Conservation (phyloP, 2,329 filamentous ascomycete species). For the Zymoseptoria ardabiliae region DNA sequence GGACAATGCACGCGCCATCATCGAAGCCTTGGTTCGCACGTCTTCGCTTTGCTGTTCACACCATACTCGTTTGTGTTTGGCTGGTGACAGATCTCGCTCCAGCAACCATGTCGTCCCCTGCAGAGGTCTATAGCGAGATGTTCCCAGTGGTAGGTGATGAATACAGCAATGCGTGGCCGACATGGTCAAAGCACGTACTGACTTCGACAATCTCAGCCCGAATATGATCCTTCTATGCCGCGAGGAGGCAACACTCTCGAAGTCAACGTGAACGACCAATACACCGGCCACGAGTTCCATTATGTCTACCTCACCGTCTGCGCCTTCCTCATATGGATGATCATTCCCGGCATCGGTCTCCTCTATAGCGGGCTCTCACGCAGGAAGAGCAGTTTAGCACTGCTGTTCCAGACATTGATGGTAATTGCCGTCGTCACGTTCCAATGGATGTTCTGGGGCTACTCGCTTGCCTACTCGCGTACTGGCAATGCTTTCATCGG, state of each 20-base stretch:
- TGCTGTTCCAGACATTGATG: constrained; percentile 57
- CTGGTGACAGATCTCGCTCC: neutral
- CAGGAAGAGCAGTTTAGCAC: constrained; percentile 53
- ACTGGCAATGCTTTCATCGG: constrained; percentile 57
- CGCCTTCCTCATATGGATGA: constrained; percentile 56
- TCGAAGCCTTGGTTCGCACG: neutral
- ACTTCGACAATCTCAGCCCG: constrained; percentile 21
- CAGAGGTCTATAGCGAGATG: neutral
- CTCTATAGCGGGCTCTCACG: constrained; percentile 58
- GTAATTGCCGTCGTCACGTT: constrained; percentile 51
- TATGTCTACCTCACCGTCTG: constrained; percentile 55
- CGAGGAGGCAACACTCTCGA: constrained; percentile 48
- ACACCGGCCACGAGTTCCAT: constrained; percentile 52
- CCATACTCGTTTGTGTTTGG: neutral
- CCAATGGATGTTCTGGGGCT: constrained; percentile 59
- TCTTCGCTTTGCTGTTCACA: neutral
- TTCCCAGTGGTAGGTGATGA: neutral
- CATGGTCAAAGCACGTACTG: neutral
- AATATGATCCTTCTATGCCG: constrained; percentile 37
- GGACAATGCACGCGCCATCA: neutral
- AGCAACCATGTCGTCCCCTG: neutral
- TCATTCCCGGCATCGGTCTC: constrained; percentile 59
- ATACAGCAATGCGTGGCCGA: neutral
- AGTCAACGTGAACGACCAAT: constrained; percentile 53
- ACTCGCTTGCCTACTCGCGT: constrained; percentile 55